Evolutionary conservation across 2,329 filamentous ascomycete genomes (phyloP).

Genomic region (Aureobasidium lini): DNA sequence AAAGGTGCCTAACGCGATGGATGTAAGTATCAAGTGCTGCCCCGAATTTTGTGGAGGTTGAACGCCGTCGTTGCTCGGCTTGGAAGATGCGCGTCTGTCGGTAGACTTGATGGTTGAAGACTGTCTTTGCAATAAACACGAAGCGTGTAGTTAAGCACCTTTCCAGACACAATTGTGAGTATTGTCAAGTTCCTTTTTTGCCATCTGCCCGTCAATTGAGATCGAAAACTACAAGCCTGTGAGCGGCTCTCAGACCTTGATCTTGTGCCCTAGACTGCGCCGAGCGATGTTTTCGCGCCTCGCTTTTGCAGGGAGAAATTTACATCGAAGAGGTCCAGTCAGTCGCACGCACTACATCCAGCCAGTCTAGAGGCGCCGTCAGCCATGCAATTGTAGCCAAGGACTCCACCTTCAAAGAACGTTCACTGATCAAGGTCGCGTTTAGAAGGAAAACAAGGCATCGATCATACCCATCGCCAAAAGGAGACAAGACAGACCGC

Average conservation of each 20-base stretch:
- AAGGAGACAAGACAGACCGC: background rate
- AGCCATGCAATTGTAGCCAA: background rate
- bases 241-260: too few species aligned
- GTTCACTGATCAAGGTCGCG: background rate
- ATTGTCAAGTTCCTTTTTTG: background rate
- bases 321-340: background rate
- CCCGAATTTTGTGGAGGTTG: background rate
- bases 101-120: background rate
- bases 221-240: background rate
- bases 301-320: background rate
- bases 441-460: background rate
- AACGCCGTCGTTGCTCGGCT: background rate
- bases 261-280: background rate
- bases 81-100: background rate
- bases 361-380: background rate
- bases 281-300: background rate
- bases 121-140: background rate
- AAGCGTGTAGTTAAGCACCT: background rate
- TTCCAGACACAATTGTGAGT: background rate
- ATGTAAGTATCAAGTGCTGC: slow-evolving; percentile 4
- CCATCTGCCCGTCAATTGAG: background rate
- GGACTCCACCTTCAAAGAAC: background rate
- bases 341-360: background rate
- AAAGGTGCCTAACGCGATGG: slow-evolving; percentile 4
- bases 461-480: background rate